phyloP scores from a whole-genome alignment of 31 red algal species.

The Bonnemaisonia californica region DNA sequence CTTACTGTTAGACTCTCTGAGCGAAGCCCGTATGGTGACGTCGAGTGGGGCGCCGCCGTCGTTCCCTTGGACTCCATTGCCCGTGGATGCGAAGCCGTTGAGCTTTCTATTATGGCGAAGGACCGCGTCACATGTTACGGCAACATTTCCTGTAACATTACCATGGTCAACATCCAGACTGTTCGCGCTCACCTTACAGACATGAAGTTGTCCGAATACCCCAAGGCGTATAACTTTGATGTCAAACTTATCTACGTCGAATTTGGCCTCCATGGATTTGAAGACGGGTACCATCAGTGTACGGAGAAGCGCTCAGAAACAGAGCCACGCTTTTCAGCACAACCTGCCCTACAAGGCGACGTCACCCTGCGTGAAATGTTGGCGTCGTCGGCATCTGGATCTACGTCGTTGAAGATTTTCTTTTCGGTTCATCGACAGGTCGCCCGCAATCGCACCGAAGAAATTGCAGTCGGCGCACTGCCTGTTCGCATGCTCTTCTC shows the following conservation, averaged over 20 bases:
- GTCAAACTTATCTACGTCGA: constrained; percentile 74
- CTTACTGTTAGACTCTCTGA: constrained; percentile 56
- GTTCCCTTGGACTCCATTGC: constrained; percentile 57
- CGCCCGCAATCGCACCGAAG: constrained; percentile 62
- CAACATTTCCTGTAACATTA: constrained; percentile 41
- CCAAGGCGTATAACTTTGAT: constrained; percentile 57
- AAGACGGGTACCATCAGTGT: constrained; percentile 21
- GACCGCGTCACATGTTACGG: constrained; percentile 41
- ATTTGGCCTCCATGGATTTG: constrained; percentile 38
- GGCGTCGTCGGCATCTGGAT: constrained; percentile 14
- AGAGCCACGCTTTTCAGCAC: constrained; percentile 62
- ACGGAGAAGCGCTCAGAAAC: constrained; percentile 66
- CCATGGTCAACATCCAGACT: constrained; percentile 50
- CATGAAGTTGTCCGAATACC: constrained; percentile 57
- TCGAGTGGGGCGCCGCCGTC: constrained; percentile 43
- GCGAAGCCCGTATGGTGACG: constrained; percentile 56
- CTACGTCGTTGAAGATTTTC: constrained; percentile 43
- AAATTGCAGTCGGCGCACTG: constrained; percentile 69
- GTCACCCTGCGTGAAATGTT: constrained; percentile 62
- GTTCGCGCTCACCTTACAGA: constrained; percentile 61
- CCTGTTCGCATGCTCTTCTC: constrained; percentile 66
- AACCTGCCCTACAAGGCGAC: constrained; percentile 49
- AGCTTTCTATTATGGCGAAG: constrained; percentile 49
- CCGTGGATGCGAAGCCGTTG: constrained; percentile 38
- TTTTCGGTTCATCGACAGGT: constrained; percentile 72